Conservation (phyloP, 768 basidiomycete species). For the Pholiota microspora region DNA sequence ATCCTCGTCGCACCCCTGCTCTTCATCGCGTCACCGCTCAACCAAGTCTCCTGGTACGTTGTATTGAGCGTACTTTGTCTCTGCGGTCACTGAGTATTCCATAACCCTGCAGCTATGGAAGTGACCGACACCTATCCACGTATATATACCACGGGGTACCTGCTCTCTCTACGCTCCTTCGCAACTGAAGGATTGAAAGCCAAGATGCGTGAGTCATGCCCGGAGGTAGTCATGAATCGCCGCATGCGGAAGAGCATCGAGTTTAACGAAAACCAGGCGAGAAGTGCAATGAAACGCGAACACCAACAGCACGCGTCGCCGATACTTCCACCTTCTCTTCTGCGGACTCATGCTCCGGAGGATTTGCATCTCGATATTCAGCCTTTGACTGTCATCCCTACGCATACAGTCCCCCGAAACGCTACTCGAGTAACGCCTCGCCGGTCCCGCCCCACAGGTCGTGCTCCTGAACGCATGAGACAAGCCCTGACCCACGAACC, state of each 20-base stretch:
- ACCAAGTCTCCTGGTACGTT: neutral
- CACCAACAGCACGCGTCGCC: neutral
- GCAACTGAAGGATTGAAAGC: conserved; percentile 22
- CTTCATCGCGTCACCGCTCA: neutral
- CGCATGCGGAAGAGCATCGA: conserved; percentile 29
- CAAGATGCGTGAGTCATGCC: conserved; percentile 20
- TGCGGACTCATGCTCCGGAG: neutral
- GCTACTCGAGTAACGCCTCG: conserved; percentile 5
- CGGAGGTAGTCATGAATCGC: conserved; percentile 30
- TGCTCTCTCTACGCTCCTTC: conserved; percentile 18
- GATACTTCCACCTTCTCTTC: neutral
- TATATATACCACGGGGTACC: conserved; percentile 13
- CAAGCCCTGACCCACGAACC: conserved; percentile 5
- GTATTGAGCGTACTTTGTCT: too few relatives aligned
- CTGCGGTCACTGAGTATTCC: too few relatives aligned
- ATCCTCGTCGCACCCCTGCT: conserved; percentile 2
- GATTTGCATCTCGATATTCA: neutral
- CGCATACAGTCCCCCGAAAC: neutral
- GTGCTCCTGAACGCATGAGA: conserved; percentile 12
- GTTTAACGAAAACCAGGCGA: conserved; percentile 17
- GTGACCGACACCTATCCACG: neutral
- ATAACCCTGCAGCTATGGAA: too few relatives aligned
- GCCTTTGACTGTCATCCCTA: neutral
- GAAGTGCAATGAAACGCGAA: neutral
- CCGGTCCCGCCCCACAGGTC: conserved; percentile 9